A percentile compares a stretch with the other conserved stretches of the same genome.
Conservation (phyloP, 225 moss, liverwort and hornwort genomes). For the Asterella californica region DNA sequence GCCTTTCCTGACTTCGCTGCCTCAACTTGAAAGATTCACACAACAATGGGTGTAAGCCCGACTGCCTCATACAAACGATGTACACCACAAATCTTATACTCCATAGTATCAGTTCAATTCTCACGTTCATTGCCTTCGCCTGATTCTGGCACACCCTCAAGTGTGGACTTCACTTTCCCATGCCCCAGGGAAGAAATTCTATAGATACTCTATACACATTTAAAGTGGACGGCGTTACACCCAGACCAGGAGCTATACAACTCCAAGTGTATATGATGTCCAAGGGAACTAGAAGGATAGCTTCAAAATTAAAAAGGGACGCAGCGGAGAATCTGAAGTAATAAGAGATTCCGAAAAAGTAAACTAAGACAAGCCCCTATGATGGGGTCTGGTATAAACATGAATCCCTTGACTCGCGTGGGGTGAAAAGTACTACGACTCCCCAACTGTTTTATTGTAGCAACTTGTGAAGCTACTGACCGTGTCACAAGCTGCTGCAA, state of each 20-base stretch:
- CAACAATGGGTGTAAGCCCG: no score
- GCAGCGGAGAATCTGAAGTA: background rate
- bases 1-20: no score
- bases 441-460: slow-evolving; percentile 16
- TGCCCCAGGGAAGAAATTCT: background rate
- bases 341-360: background rate
- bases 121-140: slow-evolving; percentile 12
- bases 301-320: slow-evolving; percentile 3
- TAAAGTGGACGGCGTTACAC: background rate
- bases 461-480: slow-evolving; percentile 6
- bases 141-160: slow-evolving; percentile 11
- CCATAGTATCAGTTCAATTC: background rate
- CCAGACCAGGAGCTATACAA: background rate
- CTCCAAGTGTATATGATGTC: background rate
- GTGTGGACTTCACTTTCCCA: slow-evolving; percentile 11
- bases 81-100: background rate
- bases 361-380: background rate
- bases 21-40: no score
- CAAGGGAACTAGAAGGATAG: background rate
- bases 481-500: slow-evolving; percentile 13
- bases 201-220: background rate
- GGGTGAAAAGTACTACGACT: slow-evolving; percentile 2
- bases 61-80: background rate
- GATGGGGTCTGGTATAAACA: slow-evolving; percentile 6
- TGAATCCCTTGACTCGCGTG: slow-evolving; percentile 16